Conservation (phyloP, 2,329 filamentous ascomycete genomes). For the Bipolaris victoriae region DNA sequence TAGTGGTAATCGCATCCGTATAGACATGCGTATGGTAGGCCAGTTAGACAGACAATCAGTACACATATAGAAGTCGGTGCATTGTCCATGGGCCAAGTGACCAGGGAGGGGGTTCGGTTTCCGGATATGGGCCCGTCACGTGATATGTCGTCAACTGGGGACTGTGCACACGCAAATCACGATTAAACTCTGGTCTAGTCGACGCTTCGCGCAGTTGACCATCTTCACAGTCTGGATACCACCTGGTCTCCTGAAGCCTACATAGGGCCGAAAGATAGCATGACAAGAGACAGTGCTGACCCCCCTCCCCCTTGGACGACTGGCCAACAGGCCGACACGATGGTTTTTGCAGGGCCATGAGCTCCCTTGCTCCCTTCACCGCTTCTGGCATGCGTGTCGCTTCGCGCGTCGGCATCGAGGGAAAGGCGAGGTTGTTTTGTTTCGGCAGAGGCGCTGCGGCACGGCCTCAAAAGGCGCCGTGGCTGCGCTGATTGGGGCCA, state of each 20-base stretch:
- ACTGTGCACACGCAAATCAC: background rate
- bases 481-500: slow-evolving; percentile 19
- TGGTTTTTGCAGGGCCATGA: no score
- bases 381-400: background rate
- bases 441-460: slow-evolving; percentile 23
- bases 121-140: background rate
- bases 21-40: no score
- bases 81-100: no score
- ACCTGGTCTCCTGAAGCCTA: no score
- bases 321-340: no score
- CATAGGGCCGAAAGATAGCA: background rate
- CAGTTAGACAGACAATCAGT: no score
- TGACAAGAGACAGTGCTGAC: no score
- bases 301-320: no score
- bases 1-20: no score
- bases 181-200: background rate
- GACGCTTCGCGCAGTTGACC: background rate
- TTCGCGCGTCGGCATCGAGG: background rate
- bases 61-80: no score
- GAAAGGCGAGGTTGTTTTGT: slow-evolving; percentile 1
- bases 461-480: slow-evolving; percentile 15
- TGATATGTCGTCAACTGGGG: background rate
- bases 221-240: no score
- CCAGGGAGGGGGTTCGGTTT: no score
- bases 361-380: background rate